Evolutionary conservation across 140 eudicot species (phyloP).

Genomic region (Flaveria floridana): DNA sequence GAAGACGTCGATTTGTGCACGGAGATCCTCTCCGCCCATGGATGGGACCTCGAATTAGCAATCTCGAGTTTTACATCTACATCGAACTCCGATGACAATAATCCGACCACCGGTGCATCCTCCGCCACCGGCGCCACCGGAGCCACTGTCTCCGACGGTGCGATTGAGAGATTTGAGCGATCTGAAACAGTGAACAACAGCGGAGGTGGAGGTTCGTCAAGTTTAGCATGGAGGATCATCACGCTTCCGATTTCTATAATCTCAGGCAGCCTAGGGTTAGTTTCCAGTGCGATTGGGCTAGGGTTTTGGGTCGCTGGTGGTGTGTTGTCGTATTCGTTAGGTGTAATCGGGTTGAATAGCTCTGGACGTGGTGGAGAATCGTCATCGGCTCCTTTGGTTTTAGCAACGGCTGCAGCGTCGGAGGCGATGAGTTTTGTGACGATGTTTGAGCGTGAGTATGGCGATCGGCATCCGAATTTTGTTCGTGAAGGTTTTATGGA

Average conservation of each 20-base stretch:
- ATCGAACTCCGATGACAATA: conserved; percentile 20
- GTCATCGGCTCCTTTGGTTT: conserved; percentile 35
- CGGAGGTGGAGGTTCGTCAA: conserved; percentile 39
- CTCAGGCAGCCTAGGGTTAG: conserved; percentile 70
- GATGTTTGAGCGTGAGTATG: conserved; percentile 65
- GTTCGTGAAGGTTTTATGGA: conserved; percentile 81
- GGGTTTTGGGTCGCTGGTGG: conserved; percentile 87
- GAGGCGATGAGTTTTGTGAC: conserved; percentile 70
- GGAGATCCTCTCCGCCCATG: conserved; percentile 78
- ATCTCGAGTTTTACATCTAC: conserved; percentile 52
- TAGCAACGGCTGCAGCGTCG: conserved; percentile 43
- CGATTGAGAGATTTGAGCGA: conserved; percentile 18
- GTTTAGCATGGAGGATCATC: conserved; percentile 65
- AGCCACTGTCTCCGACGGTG: not conserved
- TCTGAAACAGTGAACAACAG: conserved; percentile 11
- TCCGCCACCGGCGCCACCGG: too few relatives aligned
- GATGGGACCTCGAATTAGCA: conserved; percentile 82
- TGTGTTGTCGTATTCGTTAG: conserved; percentile 57
- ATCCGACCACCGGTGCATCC: too few relatives aligned
- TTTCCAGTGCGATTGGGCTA: conserved; percentile 70
- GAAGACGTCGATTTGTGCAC: conserved; percentile 75
- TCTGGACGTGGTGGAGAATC: conserved; percentile 41
- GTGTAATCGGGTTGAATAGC: conserved; percentile 48
- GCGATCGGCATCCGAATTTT: conserved; percentile 47
- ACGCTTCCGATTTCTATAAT: conserved; percentile 82